Conservation (phyloP, 306 rosid species). For the Fragaria ananassa region DNA sequence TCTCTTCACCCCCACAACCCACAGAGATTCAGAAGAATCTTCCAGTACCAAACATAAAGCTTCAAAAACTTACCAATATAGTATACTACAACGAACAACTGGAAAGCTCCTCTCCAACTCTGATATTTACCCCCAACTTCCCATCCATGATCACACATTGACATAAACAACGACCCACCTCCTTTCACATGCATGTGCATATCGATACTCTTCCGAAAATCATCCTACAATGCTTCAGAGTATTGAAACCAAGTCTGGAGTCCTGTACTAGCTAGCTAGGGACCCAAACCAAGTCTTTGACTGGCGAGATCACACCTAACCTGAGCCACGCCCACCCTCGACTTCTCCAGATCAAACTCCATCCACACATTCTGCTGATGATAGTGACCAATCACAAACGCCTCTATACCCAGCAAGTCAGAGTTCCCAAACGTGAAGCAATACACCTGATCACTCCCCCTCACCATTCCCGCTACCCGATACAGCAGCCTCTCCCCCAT, state of each 20-base stretch:
- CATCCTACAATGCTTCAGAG: background rate
- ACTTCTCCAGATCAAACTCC: conserved; percentile 74
- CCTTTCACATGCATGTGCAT: background rate
- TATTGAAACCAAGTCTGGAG: no score
- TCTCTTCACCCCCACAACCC: background rate
- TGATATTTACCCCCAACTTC: background rate
- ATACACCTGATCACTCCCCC: conserved; percentile 46
- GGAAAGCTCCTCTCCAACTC: background rate
- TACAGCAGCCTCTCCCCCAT: conserved; percentile 58
- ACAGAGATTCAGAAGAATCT: conserved; percentile 1
- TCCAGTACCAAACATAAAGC: background rate
- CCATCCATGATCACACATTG: background rate
- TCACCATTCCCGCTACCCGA: conserved; percentile 49
- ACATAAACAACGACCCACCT: background rate
- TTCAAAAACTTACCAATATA: background rate
- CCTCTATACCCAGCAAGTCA: conserved; percentile 65
- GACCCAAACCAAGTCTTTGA: conserved; percentile 51
- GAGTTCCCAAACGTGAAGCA: conserved; percentile 86
- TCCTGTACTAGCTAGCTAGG: background rate
- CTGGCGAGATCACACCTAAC: conserved; percentile 64
- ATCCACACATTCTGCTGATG: conserved; percentile 92
- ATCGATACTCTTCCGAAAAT: no score
- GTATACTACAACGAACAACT: background rate
- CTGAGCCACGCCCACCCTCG: conserved; percentile 69
- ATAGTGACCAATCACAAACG: conserved; percentile 72